These are phyloP conservation scores for Lophium mytilinum DNA, from an alignment of 495 filamentous ascomycete species.

Conservation along the genomic window DNA sequence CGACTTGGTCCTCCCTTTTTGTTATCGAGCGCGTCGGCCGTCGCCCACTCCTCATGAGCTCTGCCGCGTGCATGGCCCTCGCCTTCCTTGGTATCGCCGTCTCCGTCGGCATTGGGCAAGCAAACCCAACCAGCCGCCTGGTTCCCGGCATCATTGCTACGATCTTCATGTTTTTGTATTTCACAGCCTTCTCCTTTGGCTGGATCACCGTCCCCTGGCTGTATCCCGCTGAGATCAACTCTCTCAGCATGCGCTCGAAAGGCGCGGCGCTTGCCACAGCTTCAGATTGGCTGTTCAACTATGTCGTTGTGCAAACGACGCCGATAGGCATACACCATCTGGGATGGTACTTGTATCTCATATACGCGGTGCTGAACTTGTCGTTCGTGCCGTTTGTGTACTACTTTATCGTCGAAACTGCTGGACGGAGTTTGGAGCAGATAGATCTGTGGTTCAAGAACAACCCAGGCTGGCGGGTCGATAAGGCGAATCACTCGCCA, in stretches of 20 bases:
- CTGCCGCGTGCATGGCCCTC: conserved; percentile 39
- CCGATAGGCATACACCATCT: conserved; percentile 29
- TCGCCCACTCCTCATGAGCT: conserved; percentile 42
- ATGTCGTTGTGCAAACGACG: conserved; percentile 33
- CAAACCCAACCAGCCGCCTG: conserved; percentile 26
- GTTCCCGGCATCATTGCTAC: conserved; percentile 17
- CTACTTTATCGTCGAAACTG: conserved; percentile 33
- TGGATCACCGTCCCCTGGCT: conserved; percentile 29
- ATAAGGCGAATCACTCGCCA: no score
- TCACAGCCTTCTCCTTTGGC: conserved; percentile 20
- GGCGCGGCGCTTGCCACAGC: conserved; percentile 23
- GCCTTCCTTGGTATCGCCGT: conserved; percentile 32
- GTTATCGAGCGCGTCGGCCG: conserved; percentile 47
- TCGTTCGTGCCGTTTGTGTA: conserved; percentile 30
- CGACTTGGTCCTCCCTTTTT: conserved; percentile 36
- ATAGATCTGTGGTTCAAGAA: conserved; percentile 29
- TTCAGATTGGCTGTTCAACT: conserved; percentile 24
- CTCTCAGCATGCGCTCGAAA: conserved; percentile 26
- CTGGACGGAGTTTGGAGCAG: conserved; percentile 30
- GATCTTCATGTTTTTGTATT: conserved; percentile 30
- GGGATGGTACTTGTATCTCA: conserved; percentile 32
- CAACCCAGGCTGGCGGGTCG: neutral
- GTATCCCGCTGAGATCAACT: conserved; percentile 34
- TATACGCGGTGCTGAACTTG: conserved; percentile 32
- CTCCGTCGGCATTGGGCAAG: conserved; percentile 32